Evolutionary conservation across 148 eudicot species (phyloP).

Genomic region (Rhododendron simsii): DNA sequence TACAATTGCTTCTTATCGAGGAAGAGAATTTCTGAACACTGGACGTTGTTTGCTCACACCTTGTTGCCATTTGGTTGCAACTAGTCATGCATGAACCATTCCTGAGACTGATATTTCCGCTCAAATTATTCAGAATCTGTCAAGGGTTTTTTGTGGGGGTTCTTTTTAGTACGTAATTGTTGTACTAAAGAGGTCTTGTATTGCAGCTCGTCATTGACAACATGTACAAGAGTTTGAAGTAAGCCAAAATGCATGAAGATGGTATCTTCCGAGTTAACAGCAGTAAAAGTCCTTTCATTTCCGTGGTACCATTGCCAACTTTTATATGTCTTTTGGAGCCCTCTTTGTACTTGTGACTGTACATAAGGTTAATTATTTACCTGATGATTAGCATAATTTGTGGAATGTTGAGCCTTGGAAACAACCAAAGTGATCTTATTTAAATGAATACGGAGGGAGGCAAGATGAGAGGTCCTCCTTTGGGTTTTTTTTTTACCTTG

Average conservation of each 20-base stretch:
- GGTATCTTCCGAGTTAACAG: not conserved
- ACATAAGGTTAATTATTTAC: not conserved
- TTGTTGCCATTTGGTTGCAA: not conserved
- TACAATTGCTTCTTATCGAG: not conserved
- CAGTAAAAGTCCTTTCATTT: not conserved
- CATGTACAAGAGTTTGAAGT: conserved; percentile 54
- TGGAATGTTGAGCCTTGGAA: not conserved
- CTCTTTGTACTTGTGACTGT: not conserved
- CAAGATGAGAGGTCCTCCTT: not conserved
- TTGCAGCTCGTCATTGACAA: conserved; percentile 61
- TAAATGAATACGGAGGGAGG: not conserved
- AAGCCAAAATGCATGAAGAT: conserved; percentile 23
- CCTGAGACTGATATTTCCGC: not conserved
- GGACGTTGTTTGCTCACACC: not conserved
- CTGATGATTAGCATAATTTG: not conserved
- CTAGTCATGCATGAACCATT: not conserved
- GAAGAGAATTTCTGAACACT: not conserved
- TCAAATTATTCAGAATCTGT: not conserved
- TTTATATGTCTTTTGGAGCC: not conserved
- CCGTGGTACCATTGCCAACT: not conserved
- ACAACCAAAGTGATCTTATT: not conserved
- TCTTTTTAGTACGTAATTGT: not conserved
- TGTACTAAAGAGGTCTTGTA: not conserved
- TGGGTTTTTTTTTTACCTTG: not conserved
- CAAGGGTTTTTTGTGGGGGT: not conserved